phyloP scores from a whole-genome alignment of 2,329 filamentous ascomycete species.

The Cordyceps farinosa region DNA sequence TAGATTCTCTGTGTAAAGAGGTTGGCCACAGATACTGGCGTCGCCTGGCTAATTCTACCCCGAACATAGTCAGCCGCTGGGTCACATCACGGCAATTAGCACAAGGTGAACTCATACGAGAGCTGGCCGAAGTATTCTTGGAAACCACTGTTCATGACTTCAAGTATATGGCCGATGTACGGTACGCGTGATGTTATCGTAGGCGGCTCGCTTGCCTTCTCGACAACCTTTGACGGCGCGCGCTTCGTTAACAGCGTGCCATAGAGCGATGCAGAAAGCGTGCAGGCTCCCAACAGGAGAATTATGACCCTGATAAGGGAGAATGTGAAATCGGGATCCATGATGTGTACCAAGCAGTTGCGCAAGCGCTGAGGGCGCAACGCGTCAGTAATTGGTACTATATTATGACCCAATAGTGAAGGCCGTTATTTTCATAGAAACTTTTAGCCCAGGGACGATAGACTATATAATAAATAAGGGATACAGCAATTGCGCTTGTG shows the following conservation, averaged over 20 bases:
- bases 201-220: constrained; percentile 5
- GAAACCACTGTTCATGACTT: constrained; percentile 10
- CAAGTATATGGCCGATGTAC: constrained; percentile 5
- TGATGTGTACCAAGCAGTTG: background rate
- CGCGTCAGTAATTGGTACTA: background rate
- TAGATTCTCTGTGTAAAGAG: constrained; percentile 12
- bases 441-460: background rate
- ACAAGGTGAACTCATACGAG: background rate
- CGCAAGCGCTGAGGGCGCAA: background rate
- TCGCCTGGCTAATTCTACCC: constrained; percentile 7
- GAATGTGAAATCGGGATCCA: constrained; percentile 5
- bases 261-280: constrained; percentile 2
- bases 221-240: background rate
- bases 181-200: constrained; percentile 13
- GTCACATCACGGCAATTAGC: background rate
- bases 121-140: constrained; percentile 15
- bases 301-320: constrained; percentile 4
- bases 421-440: background rate
- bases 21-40: background rate
- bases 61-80: background rate
- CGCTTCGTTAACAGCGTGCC: background rate
- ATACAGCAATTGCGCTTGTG: background rate
- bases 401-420: background rate
- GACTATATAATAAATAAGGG: background rate
- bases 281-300: background rate